These are phyloP conservation scores for Sophora flavescens DNA, from an alignment of 306 rosid genomes.

Conservation along the genomic window DNA sequence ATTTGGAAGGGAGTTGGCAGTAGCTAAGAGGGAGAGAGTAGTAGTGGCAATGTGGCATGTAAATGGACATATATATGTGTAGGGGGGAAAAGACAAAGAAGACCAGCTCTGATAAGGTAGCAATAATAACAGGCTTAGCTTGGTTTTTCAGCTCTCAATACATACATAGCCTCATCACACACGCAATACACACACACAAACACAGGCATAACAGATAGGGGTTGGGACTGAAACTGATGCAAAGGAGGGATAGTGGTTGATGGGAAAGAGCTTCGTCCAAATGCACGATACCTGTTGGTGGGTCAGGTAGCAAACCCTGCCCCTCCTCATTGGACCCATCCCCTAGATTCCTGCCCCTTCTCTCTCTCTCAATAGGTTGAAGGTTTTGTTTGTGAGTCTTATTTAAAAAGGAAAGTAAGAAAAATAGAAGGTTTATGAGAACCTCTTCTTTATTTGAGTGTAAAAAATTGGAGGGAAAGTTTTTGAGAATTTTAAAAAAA, in stretches of 20 bases:
- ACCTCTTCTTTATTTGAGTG: no score
- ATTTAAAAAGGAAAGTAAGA: no score
- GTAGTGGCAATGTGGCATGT: constrained; percentile 45
- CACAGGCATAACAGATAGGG: constrained; percentile 32
- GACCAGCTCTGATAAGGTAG: constrained; percentile 61
- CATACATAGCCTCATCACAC: constrained; percentile 1
- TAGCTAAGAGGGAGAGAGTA: constrained; percentile 36
- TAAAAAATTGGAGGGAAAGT: no score
- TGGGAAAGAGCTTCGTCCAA: constrained; percentile 79
- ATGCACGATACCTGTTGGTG: constrained; percentile 97
- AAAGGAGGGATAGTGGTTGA: constrained; percentile 67
- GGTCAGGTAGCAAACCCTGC: constrained; percentile 99
- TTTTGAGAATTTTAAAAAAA: no score
- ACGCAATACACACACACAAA: not conserved
- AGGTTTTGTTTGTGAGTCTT: no score
- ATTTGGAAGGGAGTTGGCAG: constrained; percentile 46
- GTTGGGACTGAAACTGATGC: constrained; percentile 44
- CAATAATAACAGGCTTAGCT: constrained; percentile 41
- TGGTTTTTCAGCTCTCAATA: constrained; percentile 19
- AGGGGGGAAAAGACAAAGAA: constrained; percentile 57
- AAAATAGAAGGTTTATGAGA: no score
- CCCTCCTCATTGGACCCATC: constrained; percentile 93
- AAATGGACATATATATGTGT: constrained; percentile 39
- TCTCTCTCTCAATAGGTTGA: no score
- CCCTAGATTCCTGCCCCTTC: constrained; percentile 78